Base-by-base conservation (phyloP, 768 basidiomycete species). In the Boletus subcaerulescens region DNA sequence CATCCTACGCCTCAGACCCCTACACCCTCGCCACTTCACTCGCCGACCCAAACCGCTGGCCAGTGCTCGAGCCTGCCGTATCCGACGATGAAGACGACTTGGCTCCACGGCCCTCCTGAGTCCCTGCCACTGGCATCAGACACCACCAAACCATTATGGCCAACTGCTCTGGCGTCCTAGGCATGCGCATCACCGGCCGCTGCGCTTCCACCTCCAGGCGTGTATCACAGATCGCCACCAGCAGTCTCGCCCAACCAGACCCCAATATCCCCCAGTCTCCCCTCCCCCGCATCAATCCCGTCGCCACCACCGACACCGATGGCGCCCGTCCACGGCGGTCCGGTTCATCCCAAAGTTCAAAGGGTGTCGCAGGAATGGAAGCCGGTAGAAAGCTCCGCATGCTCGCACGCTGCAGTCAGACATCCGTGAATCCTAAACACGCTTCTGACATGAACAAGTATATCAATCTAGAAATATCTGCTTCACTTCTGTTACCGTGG, bases 101-200 rank as follows among this genome's bases (percentile, higher is more conserved):
- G 20, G 35, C 36, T 0, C 20, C 22, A 15, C 22, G 60, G 11
- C 47, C 56, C 33, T 60, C 55, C n/a, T n/a, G n/a, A n/a, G n/a
- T n/a, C n/a, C 64, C 63, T 66, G 82, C 26, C 26, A 26, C 26
- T 29, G 26, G 18, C 32, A 45, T 97, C 59, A 90, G 87, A 65
- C 87, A 95, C 70, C 89, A 91, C 7, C 85, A 88, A 63, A 97
- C 95, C 4, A 96, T 97, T 65, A 86, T 94, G 79, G 91, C 85
- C 4, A 75, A 74, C 12, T 78, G 83, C 24, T 78, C 82, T 0
- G 91, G 90, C 5, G 89, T 80, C 0, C 66, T 88, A 2, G 94
- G 94, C 0, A 79, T 95, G 72, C 78, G 93, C 22, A 86, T 93
- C 4, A 74, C 80, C 26, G 93, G 84, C 1, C 84, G 85, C 60